Evolutionary conservation across 345 rosid species (phyloP).

Genomic region (Pelargonium nanum): DNA sequence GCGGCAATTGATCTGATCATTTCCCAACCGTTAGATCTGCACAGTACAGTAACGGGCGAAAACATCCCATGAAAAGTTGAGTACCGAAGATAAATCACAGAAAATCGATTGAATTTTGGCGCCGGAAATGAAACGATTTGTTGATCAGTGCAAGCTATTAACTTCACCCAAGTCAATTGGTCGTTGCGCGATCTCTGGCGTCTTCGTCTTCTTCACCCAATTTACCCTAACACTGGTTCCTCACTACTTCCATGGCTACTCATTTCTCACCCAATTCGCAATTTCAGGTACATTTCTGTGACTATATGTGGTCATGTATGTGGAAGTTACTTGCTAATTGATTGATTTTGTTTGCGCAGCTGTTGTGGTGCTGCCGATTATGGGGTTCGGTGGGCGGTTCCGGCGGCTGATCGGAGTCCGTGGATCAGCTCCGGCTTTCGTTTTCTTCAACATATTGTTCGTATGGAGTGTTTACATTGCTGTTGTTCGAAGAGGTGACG

Average conservation of each 20-base stretch:
- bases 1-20: neutral
- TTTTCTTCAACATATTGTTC: slow-evolving; percentile 31
- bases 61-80: neutral
- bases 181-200: slow-evolving; percentile 26
- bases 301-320: neutral
- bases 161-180: slow-evolving; percentile 11
- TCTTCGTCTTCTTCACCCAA: slow-evolving; percentile 35
- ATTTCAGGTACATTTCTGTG: slow-evolving; percentile 28
- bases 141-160: slow-evolving; percentile 8
- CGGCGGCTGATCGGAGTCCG: slow-evolving; percentile 32
- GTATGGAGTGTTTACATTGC: slow-evolving; percentile 35
- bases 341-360: slow-evolving; percentile 16
- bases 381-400: slow-evolving; percentile 34
- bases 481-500: slow-evolving; percentile 35
- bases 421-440: slow-evolving; percentile 49
- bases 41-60: neutral
- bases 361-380: slow-evolving; percentile 21
- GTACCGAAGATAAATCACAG: neutral
- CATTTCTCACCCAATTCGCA: slow-evolving; percentile 27
- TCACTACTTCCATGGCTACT: slow-evolving; percentile 31
- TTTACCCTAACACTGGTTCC: slow-evolving; percentile 30
- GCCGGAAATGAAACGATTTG: slow-evolving; percentile 17
- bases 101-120: slow-evolving; percentile 2
- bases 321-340: neutral
- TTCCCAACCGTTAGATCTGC: neutral